Percentiles rank a stretch among this genome's conserved stretches.
These are phyloP conservation scores for Aspergillus neotritici DNA, from an alignment of 2,329 filamentous ascomycete species.

Conservation along the genomic window DNA sequence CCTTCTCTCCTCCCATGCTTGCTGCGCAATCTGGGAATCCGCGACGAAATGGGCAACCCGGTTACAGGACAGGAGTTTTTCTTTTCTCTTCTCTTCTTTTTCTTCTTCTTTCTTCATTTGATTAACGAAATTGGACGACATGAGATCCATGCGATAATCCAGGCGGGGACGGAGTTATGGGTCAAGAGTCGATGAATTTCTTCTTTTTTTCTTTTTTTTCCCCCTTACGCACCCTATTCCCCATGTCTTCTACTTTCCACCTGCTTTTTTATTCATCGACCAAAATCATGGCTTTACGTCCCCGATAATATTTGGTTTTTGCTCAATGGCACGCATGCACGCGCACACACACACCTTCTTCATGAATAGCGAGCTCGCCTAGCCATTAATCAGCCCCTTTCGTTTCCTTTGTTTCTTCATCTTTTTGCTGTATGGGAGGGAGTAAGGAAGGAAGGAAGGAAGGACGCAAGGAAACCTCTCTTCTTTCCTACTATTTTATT, in stretches of 20 bases:
- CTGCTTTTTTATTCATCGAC: too few relatives aligned
- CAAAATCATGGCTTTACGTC: conserved; percentile 1
- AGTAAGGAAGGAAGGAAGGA: too few relatives aligned
- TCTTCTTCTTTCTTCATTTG: conserved; percentile 8
- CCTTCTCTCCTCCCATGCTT: too few relatives aligned
- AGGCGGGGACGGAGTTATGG: conserved; percentile 11
- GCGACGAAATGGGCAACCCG: conserved; percentile 4
- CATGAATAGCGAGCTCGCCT: conserved; percentile 1
- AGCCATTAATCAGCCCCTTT: conserved; percentile 5
- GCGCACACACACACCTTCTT: background rate
- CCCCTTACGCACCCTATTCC: background rate
- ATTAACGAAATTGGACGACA: conserved; percentile 16
- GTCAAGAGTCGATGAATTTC: conserved; percentile 7
- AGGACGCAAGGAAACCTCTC: background rate
- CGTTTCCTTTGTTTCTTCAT: conserved; percentile 5
- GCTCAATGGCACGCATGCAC: background rate
- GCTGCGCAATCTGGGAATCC: too few relatives aligned
- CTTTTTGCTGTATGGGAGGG: background rate
- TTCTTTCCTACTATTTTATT: conserved; percentile 4
- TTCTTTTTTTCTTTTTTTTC: conserved; percentile 5
- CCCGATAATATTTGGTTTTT: background rate
- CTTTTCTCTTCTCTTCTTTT: conserved; percentile 10
- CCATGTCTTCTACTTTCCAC: background rate
- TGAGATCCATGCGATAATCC: conserved; percentile 9
- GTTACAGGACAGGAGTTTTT: conserved; percentile 13